Evolutionary conservation across 441 rosid genomes (phyloP), one percentile per base, ranked within the genome.

Genomic region (Bocquillonia castaneifolia): DNA sequence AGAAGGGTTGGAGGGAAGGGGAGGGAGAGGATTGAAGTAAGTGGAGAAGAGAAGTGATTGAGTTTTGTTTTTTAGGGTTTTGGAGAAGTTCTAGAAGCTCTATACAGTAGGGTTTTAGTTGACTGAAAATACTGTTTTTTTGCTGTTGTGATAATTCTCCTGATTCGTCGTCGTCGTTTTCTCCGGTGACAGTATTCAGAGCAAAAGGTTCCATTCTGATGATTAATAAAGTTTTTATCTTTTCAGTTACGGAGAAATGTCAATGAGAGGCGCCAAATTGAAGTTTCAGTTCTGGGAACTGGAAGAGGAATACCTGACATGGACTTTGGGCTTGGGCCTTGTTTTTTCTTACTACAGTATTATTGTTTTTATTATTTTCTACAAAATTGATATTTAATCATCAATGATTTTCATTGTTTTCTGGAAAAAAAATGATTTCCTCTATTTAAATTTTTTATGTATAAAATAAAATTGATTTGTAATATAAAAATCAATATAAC

Each of bases 41-140:
- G 8, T 31, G 67, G 71, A 86, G 87, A 56, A 93, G 69, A 0
- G 81, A 80, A 37, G 84, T 66, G 56, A 91, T 63, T 8, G 86
- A 71, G 48, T 81, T 76, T 47, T 75, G 67, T 40, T 77, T 81
- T 68, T 72, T 79, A 73, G 88, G 86, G 84, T 80, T 88, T 78
- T 86, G 91, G 12, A 85, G 63, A 65, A 89, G 82, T 57, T 80
- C 84, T 1, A 94, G 83, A 68, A 94, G 88, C 79, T 86, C 88
- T 67, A 88, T 66, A 77, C 87, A 84, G 80, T 74, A 77, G 29
- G 82, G 75, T 74, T 84, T 83, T 5, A 94, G 80, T 70, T 76
- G 75, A 51, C 73, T 71, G 66, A 86, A 90, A 26, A 81, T 31
- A 6, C 57, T 72, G 79, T 70, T 77, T 62, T 51, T 77, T 66